Base-by-base conservation (phyloP, 1,139 yeast genomes). In the Suzukiozyma palmioleophila region DNA sequence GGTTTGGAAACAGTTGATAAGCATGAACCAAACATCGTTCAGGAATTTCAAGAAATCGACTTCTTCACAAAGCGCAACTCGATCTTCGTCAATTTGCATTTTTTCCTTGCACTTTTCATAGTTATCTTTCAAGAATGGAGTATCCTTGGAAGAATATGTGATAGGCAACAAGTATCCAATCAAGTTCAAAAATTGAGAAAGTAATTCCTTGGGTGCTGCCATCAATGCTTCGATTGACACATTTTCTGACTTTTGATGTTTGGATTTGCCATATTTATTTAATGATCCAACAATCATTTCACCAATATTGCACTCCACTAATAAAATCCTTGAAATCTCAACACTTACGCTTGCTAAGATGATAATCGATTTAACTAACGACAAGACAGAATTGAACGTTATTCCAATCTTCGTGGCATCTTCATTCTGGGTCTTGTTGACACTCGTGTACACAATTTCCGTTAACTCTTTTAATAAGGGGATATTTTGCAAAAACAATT, bases 1-100 rank as follows among this genome's bases (percentile, higher is more conserved):
- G 2, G 95, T 82, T 33, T 85, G 81, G 54, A 84, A 89, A 13
- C 89, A 73, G 43, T 79, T 80, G 26, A 85, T 62, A 38, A 89
- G 58, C n/a, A 87, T 54, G 0, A 82, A 76, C 56, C 84, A 74
- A 2, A 82, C 56, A 6, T 72, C 69, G 35, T 64, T 64, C 3
- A 79, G 68, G 55, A 85, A 81, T 6, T 42, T 51, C 51, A 53
- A 55, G 44, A 60, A 67, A 1, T 66, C 64, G 2, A 46, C 44
- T 3, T 52, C 49, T 29, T 45, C 45, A 39, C 57, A 65, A 7
- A 62, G 44, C 7, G 49, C 53, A 8, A 62, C 40, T 43, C 75
- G 57, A 28, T 53, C 49, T 3, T 54, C 52, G 42, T 69, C 65
- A 39, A 60, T 49, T n/a, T 44, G 43, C 13, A 43, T 41, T 33